Percentiles rank a stretch among this genome's conserved stretches.
Conservation (phyloP, 495 filamentous ascomycete genomes). For the Lichenothelia convexa region DNA sequence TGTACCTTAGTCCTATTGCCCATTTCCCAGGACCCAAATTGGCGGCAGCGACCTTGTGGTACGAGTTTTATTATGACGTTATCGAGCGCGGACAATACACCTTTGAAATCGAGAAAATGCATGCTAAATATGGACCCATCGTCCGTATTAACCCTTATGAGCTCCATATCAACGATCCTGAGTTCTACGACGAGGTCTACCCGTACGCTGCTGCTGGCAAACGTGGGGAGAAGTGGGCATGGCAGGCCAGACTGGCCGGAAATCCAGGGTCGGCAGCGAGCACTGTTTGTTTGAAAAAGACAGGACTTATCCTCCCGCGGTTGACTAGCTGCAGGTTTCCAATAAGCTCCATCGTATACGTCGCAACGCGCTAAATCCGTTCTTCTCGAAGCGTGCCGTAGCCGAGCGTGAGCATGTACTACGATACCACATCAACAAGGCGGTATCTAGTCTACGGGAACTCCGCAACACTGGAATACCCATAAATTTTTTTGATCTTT, state of each 20-base stretch:
- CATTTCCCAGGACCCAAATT: conserved; percentile 1
- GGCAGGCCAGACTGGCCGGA: conserved; percentile 6
- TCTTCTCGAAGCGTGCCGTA: conserved; percentile 1
- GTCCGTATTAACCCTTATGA: conserved; percentile 18
- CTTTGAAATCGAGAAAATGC: background rate
- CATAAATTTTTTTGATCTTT: background rate
- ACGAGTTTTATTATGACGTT: conserved; percentile 4
- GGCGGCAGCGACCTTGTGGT: conserved; percentile 1
- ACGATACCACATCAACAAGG: background rate
- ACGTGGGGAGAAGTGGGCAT: conserved; percentile 10
- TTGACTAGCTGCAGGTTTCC: too few relatives aligned
- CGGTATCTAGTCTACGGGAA: background rate
- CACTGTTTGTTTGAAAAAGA: too few relatives aligned
- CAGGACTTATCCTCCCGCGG: too few relatives aligned
- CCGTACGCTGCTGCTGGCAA: too few relatives aligned
- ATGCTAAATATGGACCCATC: conserved; percentile 10
- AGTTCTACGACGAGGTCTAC: conserved; percentile 11
- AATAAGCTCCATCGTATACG: conserved; percentile 2
- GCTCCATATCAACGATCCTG: conserved; percentile 15
- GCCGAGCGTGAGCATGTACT: background rate
- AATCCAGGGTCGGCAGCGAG: conserved; percentile 3
- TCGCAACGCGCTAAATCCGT: conserved; percentile 2
- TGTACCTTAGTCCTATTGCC: conserved; percentile 1
- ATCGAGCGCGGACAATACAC: background rate
- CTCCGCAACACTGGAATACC: too few relatives aligned